Conservation (phyloP, 148 eudicot species). For the Persicaria maculosa region DNA sequence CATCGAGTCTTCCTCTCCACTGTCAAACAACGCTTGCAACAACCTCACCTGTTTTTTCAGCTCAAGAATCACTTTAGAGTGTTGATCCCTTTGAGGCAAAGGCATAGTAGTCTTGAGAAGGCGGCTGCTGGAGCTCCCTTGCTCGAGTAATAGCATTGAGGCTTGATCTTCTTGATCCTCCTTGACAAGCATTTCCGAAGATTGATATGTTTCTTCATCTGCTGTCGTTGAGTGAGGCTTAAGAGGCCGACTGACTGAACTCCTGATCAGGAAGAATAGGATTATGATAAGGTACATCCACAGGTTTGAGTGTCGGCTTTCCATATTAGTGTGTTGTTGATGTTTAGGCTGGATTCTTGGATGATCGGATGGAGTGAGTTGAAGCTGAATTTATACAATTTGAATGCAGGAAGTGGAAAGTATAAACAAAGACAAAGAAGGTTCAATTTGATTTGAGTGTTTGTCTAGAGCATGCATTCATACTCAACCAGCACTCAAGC, state of each 20-base stretch:
- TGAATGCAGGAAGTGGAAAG: constrained; percentile 2
- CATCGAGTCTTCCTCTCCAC: constrained; percentile 20
- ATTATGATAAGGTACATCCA: not conserved
- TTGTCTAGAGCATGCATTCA: not conserved
- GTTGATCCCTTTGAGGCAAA: not conserved
- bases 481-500: not conserved
- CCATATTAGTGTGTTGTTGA: not conserved
- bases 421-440: not conserved
- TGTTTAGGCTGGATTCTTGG: not conserved
- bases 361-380: not conserved
- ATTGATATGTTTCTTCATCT: not conserved
- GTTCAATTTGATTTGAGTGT: not conserved
- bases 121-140: not conserved
- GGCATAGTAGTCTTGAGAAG: not conserved
- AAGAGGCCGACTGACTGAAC: not conserved
- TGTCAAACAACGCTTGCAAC: constrained; percentile 22
- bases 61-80: constrained; percentile 16
- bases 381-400: not conserved
- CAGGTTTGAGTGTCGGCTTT: constrained; percentile 2
- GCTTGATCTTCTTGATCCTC: not conserved
- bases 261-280: not conserved
- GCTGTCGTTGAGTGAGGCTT: not conserved
- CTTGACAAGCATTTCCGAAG: constrained; percentile 3
- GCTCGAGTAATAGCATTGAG: not conserved
- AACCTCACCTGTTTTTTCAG: constrained; percentile 21